Evolutionary conservation across 495 filamentous ascomycete genomes (phyloP).

Genomic region (Aspergillus diversus): DNA sequence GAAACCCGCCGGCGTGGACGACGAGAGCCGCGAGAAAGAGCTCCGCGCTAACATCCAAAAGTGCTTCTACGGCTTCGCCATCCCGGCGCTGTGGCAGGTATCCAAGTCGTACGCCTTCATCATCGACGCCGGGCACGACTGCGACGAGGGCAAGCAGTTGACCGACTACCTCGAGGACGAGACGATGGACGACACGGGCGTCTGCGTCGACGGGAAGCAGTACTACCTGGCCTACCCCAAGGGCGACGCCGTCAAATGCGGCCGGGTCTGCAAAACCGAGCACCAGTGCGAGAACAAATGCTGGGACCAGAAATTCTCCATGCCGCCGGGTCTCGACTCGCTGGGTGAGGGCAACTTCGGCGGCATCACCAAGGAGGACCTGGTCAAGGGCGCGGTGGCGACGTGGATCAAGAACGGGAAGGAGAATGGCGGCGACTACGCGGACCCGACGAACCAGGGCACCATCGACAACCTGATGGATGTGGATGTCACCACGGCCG

Average conservation of each 20-base stretch:
- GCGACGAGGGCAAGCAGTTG: constrained; percentile 24
- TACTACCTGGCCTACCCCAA: constrained; percentile 37
- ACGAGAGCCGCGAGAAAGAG: background rate
- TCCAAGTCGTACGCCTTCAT: constrained; percentile 32
- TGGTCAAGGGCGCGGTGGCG: constrained; percentile 30
- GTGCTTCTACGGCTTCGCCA: constrained; percentile 34
- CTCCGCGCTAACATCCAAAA: constrained; percentile 20
- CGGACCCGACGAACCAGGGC: constrained; percentile 25
- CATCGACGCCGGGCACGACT: constrained; percentile 35
- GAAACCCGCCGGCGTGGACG: background rate
- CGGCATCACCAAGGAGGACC: constrained; percentile 27
- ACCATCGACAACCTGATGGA: constrained; percentile 24
- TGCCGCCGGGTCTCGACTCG: constrained; percentile 27
- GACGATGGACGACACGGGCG: constrained; percentile 24
- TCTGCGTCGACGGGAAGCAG: constrained; percentile 29
- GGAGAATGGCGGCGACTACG: constrained; percentile 26
- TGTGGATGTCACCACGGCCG: constrained; percentile 32
- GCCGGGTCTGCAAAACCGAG: background rate
- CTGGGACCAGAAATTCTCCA: constrained; percentile 21
- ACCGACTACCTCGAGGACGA: constrained; percentile 27
- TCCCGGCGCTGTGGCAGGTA: constrained; percentile 33
- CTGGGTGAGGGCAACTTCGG: constrained; percentile 24
- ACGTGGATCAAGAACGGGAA: constrained; percentile 35
- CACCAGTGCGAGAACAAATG: constrained; percentile 14
- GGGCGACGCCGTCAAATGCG: constrained; percentile 12